Conservation (phyloP, 768 basidiomycete genomes). For the Boletus sensibilis region DNA sequence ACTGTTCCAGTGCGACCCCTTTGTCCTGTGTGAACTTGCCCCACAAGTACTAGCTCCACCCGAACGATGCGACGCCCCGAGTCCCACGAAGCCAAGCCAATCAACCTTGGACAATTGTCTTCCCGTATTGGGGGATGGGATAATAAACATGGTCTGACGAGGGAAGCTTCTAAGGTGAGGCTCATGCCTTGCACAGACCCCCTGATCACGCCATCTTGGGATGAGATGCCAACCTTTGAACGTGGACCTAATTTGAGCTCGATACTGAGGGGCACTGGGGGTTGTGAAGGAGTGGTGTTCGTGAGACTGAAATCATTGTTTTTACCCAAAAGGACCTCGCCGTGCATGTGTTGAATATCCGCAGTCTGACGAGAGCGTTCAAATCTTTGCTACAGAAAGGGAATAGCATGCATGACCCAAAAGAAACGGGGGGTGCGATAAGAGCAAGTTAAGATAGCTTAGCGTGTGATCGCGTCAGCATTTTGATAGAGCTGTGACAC, state of each 20-base stretch:
- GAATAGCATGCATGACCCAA: neutral
- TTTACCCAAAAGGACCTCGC: neutral
- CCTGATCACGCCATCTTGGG: neutral
- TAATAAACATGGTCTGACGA: neutral
- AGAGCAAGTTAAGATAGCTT: neutral
- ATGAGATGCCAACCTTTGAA: neutral
- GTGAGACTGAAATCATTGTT: neutral
- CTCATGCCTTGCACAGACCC: neutral
- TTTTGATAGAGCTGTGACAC: neutral
- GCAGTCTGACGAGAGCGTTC: neutral
- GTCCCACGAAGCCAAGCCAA: neutral
- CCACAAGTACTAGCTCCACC: neutral
- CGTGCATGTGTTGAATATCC: neutral
- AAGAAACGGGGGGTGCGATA: neutral
- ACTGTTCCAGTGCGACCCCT: neutral
- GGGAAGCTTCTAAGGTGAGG: neutral
- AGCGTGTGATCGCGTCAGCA: neutral
- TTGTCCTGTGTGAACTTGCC: neutral
- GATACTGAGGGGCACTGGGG: neutral
- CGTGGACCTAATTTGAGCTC: neutral
- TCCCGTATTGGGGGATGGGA: neutral
- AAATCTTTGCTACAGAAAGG: neutral
- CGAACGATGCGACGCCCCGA: neutral
- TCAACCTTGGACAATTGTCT: neutral
- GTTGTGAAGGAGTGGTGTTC: neutral